Base-by-base conservation (phyloP, 495 filamentous ascomycete species). In the Penicillium coprophilum region DNA sequence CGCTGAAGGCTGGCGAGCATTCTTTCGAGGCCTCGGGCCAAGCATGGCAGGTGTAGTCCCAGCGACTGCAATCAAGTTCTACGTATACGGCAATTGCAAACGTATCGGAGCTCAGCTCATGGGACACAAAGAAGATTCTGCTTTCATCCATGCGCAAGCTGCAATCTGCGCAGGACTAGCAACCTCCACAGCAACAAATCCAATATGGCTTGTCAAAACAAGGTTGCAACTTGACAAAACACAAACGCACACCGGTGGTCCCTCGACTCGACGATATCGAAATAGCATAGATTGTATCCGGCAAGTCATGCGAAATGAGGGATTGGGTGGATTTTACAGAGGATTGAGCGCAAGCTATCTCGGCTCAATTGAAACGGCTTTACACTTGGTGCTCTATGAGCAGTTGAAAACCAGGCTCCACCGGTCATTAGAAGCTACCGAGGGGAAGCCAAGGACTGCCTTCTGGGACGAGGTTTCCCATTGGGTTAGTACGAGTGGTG, bases 121-220 rank as follows among this genome's bases (percentile, higher is more conserved):
- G 62, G 88, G 88, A 59, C 61, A 76, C 43, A 87, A 84, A 17
- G 59, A 84, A 56, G 87, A 92, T 57, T 80, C 84, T 13, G 81
- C 87, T 0, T 81, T 80, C 68, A 82, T 93, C 6, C 91, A 95
- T 69, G 78, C 92, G 0, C 79, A 80, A 54, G 85, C 89, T 5
- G 91, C 87, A 11, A 84, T 85, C 23, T 73, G 78, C 30, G 90
- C 91, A 1, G 91, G 91, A 28, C 77, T 96, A 34, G 83, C 85
- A 19, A 96, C 91, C 0, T 85, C 87, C 19, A 94, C 91, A 4
- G 90, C 86, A 17, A 96, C 91, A 17, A 96, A 95, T 71, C 91
- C 91, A 3, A 95, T 96, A 56, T 96, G 91, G 91, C 78, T 96
- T 45, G 82, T 96, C 51, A 96, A 96, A 77, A 96, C 91, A 23